Percentiles rank a stretch among this genome's conserved stretches.
Conservation (phyloP, 495 filamentous ascomycete species). For the Ramalina intermedia region DNA sequence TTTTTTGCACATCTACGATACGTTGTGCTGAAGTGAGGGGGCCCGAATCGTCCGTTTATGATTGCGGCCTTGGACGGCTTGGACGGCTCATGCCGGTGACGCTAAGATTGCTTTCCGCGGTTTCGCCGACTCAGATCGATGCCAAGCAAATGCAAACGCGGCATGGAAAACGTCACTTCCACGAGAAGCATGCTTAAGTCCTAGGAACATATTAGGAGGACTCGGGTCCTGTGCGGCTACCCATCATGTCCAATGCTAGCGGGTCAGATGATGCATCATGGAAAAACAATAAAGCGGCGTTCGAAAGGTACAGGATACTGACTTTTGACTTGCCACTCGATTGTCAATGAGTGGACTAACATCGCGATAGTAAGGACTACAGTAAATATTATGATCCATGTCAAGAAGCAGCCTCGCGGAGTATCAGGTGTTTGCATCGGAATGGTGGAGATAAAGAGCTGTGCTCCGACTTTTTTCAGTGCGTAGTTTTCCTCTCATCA, state of each 20-base stretch:
- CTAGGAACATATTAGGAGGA: neutral
- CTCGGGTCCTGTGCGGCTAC: neutral
- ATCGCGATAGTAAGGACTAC: constrained; percentile 50
- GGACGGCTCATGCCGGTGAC: no score
- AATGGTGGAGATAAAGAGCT: constrained; percentile 75
- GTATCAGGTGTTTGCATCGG: constrained; percentile 71
- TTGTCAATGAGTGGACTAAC: constrained; percentile 1
- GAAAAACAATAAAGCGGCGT: constrained; percentile 12
- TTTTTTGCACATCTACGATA: no score
- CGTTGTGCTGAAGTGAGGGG: no score
- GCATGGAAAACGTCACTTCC: no score
- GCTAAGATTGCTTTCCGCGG: no score
- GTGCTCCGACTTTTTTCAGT: constrained; percentile 93
- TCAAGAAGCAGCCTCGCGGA: constrained; percentile 79
- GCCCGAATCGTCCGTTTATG: no score
- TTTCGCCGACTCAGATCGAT: no score
- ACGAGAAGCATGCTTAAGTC: neutral
- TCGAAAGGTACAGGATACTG: constrained; percentile 7
- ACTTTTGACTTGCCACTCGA: neutral
- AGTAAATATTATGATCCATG: constrained; percentile 90
- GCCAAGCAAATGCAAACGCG: no score
- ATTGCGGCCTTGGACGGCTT: no score
- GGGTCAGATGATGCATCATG: constrained; percentile 6
- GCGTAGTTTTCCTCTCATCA: constrained; percentile 15
- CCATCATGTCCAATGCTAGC: neutral